These are phyloP conservation scores for Pezicula neosporulosa DNA, from an alignment of 2,329 filamentous ascomycete genomes.

Conservation along the genomic window DNA sequence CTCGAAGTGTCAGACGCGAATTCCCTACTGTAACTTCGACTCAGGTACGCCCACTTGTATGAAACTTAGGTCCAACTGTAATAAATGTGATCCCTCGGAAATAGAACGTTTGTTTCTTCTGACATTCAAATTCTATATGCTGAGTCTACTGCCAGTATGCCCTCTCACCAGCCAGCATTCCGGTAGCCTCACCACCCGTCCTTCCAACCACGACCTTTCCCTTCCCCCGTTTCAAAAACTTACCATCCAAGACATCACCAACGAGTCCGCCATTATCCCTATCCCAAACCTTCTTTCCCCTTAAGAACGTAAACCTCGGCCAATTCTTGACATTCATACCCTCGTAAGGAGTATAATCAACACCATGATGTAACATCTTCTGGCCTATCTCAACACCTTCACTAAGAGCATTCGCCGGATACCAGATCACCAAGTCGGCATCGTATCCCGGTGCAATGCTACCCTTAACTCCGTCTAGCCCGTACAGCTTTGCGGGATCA, in stretches of 20 bases:
- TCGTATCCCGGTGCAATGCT: conserved; percentile 20
- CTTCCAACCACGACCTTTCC: conserved; percentile 18
- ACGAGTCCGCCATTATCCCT: conserved; percentile 14
- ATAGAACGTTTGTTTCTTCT: no score
- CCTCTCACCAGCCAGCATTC: conserved; percentile 16
- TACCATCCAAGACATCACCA: conserved; percentile 12
- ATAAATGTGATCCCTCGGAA: no score
- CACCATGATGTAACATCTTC: conserved; percentile 17
- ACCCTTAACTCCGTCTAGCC: conserved; percentile 16
- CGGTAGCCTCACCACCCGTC: conserved; percentile 12
- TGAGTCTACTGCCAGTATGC: conserved; percentile 7
- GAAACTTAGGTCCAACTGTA: no score
- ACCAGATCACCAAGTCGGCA: conserved; percentile 22
- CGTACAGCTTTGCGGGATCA: conserved; percentile 19
- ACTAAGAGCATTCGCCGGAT: conserved; percentile 11
- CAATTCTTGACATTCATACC: conserved; percentile 19
- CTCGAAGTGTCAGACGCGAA: no score
- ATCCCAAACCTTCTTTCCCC: conserved; percentile 19
- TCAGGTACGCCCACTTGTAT: no score
- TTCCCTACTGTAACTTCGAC: no score
- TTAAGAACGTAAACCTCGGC: conserved; percentile 18
- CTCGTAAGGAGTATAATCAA: conserved; percentile 22
- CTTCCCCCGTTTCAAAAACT: conserved; percentile 15
- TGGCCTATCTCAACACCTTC: conserved; percentile 12
- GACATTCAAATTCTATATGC: no score